Conservation (phyloP, 805 yeast genomes). For the Teunomyces atbi region DNA sequence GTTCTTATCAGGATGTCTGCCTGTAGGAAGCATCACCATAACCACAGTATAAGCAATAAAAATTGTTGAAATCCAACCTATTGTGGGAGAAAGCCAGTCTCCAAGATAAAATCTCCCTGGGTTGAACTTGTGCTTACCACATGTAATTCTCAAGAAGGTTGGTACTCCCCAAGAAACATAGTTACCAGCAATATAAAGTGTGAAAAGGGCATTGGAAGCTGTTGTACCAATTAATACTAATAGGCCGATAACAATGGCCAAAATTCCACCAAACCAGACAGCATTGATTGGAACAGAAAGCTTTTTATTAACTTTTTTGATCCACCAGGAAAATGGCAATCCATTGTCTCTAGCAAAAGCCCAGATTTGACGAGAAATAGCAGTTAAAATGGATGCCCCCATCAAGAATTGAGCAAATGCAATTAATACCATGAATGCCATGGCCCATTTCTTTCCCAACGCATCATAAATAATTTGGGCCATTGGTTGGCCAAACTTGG, state of each 20-base stretch:
- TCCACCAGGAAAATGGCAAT: conserved; percentile 55
- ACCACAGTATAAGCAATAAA: conserved; percentile 56
- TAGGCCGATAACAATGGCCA: conserved; percentile 52
- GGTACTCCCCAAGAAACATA: conserved; percentile 65
- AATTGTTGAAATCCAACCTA: conserved; percentile 27
- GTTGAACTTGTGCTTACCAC: conserved; percentile 37
- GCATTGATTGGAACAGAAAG: conserved; percentile 66
- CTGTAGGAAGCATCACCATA: conserved; percentile 61
- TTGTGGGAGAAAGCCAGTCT: conserved; percentile 12
- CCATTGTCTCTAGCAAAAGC: conserved; percentile 79
- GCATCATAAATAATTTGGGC: conserved; percentile 65
- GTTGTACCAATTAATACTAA: conserved; percentile 59
- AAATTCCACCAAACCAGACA: conserved; percentile 48
- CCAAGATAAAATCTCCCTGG: conserved; percentile 75
- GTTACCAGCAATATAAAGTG: conserved; percentile 61
- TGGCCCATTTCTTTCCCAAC: conserved; percentile 63
- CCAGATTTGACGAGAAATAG: conserved; percentile 69
- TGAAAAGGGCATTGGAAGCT: conserved; percentile 58
- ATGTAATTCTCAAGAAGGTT: conserved; percentile 50
- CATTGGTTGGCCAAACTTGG: conserved; percentile 58
- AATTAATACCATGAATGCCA: conserved; percentile 59
- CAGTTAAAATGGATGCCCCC: conserved; percentile 63
- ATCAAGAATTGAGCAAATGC: conserved; percentile 61
- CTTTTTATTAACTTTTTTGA: conserved; percentile 56
- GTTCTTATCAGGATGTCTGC: conserved; percentile 35